Evolutionary conservation across 1,139 yeast genomes (phyloP), one percentile per base, ranked within the genome.

Genomic region (Blastobotrys proliferans): DNA sequence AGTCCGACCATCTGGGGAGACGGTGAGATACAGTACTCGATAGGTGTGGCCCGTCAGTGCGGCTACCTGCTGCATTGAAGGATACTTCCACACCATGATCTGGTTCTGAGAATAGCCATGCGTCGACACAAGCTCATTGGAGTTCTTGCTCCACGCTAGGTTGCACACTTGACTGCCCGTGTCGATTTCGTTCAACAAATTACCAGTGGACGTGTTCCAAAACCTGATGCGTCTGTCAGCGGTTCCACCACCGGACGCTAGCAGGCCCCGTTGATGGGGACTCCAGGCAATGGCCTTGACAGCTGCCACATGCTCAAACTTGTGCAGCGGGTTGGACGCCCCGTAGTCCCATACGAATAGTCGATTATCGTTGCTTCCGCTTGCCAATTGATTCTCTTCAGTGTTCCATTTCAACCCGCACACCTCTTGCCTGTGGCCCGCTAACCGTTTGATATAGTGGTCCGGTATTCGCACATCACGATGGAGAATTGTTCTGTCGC

Each of bases 231-330:
- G 76, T 46, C 92, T 79, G 63, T 92, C 99, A 1, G 95, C 94
- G 0, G 97, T 88, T 19, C 99, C 99, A 20, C 98, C 99, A 5
- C 98, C 99, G 2, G 94, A 79, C 0, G 97, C 97, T 43, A 92
- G 66, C 3, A 90, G 74, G 0, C 97, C 97, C 46, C 97, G 71
- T 59, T 87, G 95, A 60, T 92, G 97, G 0, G 98, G 97, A 0
- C 95, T 85, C 99, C 99, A 92, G 1, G 95, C 86, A 43, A 92
- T 76, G 1, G 97, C 98, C 64, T 90, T 92, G 4, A 92, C 95
- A 0, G 98, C 99, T 0, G 98, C 97, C 17, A 77, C 78, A 59
- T 92, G 98, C 51, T 87, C 95, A 55, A 90, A 84, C 48, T 74
- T 81, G 60, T 81, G 77, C 26, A 87, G 62, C 1, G 98, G 97